Evolutionary conservation across 2,329 filamentous ascomycete genomes (phyloP).

Genomic region (Colletotrichum kahawae): DNA sequence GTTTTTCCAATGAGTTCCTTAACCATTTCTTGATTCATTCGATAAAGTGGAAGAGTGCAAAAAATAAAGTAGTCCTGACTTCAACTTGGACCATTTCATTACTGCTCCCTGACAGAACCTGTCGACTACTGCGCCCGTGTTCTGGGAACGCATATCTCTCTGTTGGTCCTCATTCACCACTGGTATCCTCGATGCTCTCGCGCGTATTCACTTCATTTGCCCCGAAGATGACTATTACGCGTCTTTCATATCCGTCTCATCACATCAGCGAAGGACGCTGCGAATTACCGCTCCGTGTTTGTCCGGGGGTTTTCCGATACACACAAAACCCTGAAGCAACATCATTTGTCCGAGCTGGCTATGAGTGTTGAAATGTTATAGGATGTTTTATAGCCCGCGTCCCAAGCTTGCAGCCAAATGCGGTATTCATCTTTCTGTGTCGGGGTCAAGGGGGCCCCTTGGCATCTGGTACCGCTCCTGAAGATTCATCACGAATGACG

Average conservation of each 20-base stretch:
- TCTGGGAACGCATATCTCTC: background rate
- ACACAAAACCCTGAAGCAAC: too few species aligned
- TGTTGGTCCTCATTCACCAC: background rate
- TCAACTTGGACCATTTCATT: background rate
- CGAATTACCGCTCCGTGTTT: background rate
- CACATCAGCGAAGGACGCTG: rapidly evolving
- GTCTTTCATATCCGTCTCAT: background rate
- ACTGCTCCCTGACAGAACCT: background rate
- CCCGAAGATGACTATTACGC: background rate
- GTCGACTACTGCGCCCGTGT: background rate
- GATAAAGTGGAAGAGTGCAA: background rate
- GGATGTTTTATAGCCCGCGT: background rate
- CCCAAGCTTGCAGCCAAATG: background rate
- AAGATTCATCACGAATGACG: rapidly evolving
- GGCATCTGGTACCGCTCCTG: background rate
- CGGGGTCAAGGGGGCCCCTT: background rate
- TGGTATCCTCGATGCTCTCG: background rate
- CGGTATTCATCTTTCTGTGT: background rate
- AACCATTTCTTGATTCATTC: background rate
- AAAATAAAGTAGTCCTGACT: background rate
- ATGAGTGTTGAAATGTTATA: background rate
- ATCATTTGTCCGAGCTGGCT: background rate
- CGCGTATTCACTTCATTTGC: background rate
- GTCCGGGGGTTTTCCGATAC: background rate
- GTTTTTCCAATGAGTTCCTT: background rate